Evolutionary conservation across 2,329 filamentous ascomycete species (phyloP), one percentile per base, ranked within the genome.

Genomic region (Botryotinia convoluta): DNA sequence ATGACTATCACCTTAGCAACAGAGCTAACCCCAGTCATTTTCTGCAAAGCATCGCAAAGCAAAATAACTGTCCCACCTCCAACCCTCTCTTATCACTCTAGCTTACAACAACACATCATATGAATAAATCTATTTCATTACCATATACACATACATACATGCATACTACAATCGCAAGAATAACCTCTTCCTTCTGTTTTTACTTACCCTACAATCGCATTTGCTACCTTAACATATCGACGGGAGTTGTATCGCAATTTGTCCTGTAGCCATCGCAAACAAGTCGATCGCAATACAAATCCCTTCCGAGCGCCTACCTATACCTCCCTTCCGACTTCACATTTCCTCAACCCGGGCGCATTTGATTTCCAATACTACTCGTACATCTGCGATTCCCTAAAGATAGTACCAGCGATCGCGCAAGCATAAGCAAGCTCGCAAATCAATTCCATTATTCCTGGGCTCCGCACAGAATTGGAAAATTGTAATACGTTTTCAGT

Each of bases 1-100:
- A 51, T 63, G 7, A 63, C 14, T 32, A 48, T 69, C 65, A 59
- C 65, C 65, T 69, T 57, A 57, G 65, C 65, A 69, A 69, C 65
- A 54, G 10, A 57, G 35, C 48, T 54, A 37, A 20, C 65, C 37
- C 48, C 64, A 68, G 64, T 48, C 51, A 42, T 69, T 57, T 42
- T 65, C 44, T 67, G 61, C 61, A 64, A 44, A 64, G n/a, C 39
- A 45, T 64, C 39, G 61, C 61, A 64, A 20, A 18, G 37, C 60
- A 62, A 63, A 63, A 63, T 44, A 42, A 44, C 39, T 37, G 42
- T 64, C 39, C 61, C 42, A 48, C 29, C 63, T 16, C 48, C 59
- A 61, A 26, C 44, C 63, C 44, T 68, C 45, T n/a, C 45, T 54
- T 68, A 29, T 39, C 32, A 42, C 62, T 57, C 35, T 68, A 54